phyloP scores from a whole-genome alignment of 78 protist genomes.

The Fonticula alba region DNA sequence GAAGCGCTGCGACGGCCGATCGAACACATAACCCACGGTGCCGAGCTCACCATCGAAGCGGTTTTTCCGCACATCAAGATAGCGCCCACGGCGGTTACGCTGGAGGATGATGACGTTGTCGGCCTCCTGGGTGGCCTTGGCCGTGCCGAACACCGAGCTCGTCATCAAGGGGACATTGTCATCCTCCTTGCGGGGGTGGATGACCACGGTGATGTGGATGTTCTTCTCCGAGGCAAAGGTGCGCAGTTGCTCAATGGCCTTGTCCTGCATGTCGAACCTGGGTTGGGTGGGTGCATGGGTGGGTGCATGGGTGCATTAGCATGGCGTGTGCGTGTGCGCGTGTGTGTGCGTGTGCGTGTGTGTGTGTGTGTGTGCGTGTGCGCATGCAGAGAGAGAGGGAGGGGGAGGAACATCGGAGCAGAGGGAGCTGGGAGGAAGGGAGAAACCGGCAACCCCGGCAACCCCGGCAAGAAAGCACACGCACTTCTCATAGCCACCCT shows the following conservation, averaged over 20 bases:
- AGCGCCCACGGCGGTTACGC: constrained; percentile 7
- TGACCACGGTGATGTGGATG: constrained; percentile 53
- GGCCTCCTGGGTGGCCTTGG: constrained; percentile 75
- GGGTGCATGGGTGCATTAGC: too few species aligned
- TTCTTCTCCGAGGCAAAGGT: constrained; percentile 51
- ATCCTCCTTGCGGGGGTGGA: constrained; percentile 63
- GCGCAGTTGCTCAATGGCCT: constrained; percentile 36
- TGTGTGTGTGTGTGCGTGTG: too few species aligned
- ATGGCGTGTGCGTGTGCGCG: too few species aligned
- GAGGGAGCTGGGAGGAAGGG: too few species aligned
- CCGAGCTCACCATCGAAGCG: constrained; percentile 54
- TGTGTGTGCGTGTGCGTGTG: too few species aligned
- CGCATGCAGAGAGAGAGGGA: too few species aligned
- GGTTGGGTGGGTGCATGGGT: too few species aligned
- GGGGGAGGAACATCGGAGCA: too few species aligned
- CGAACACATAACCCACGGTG: constrained; percentile 31
- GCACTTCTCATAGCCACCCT: constrained; percentile 3
- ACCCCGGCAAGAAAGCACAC: too few species aligned
- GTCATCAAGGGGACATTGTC: constrained; percentile 9
- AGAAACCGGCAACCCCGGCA: too few species aligned
- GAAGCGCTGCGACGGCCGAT: too few species aligned
- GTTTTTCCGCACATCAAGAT: constrained; percentile 48
- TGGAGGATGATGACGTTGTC: constrained; percentile 68
- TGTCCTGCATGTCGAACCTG: constrained; percentile 35
- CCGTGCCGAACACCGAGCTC: constrained; percentile 57